phyloP scores from a whole-genome alignment of 2,329 filamentous ascomycete species.

The Aspergillus clavatus region DNA sequence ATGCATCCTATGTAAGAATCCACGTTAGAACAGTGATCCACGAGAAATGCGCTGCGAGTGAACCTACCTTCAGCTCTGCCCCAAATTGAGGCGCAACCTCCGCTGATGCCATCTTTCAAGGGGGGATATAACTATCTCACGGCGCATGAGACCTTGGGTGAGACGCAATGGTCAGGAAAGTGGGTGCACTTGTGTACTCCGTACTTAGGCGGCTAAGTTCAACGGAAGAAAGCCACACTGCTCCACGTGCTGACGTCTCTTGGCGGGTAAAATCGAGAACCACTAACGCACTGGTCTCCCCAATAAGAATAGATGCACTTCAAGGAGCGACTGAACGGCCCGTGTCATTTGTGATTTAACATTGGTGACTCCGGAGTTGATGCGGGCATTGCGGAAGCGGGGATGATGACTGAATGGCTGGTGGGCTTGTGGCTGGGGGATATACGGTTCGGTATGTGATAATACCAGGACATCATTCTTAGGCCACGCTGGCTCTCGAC shows the following conservation, averaged over 20 bases:
- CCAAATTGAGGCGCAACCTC: constrained; percentile 84
- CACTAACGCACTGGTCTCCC: neutral
- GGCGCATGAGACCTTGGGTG: constrained; percentile 22
- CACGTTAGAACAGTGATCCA: neutral
- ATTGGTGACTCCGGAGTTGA: neutral
- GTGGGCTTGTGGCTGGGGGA: constrained; percentile 7
- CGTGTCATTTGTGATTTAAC: neutral
- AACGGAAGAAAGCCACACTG: neutral
- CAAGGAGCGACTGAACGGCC: neutral
- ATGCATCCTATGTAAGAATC: constrained; percentile 67
- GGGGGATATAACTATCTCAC: constrained; percentile 10
- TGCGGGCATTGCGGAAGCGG: constrained; percentile 19
- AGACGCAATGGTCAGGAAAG: constrained; percentile 2
- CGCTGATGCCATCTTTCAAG: constrained; percentile 66
- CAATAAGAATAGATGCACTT: neutral
- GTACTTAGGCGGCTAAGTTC: neutral
- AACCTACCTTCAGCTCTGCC: constrained; percentile 78
- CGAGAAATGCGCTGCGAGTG: constrained; percentile 22
- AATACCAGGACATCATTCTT: constrained; percentile 19
- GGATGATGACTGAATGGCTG: constrained; percentile 20
- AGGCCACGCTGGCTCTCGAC: constrained; percentile 13
- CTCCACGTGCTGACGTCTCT: neutral
- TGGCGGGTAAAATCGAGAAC: neutral
- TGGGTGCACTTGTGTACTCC: neutral
- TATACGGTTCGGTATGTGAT: constrained; percentile 22